Evolutionary conservation across 768 basidiomycete genomes (phyloP).

Genomic region (Suillus luteus): DNA sequence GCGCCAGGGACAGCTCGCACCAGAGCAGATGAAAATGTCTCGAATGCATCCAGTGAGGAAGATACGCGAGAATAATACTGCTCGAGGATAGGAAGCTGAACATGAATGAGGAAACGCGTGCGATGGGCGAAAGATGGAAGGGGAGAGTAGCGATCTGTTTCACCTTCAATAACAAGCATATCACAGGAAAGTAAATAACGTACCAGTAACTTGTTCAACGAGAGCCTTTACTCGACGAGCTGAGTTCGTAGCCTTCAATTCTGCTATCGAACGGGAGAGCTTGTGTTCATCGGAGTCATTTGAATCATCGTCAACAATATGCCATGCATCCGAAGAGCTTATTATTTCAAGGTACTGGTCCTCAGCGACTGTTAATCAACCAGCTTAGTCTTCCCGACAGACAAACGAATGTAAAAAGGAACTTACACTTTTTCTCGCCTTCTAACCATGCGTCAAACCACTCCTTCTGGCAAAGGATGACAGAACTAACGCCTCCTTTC

Average conservation of each 20-base stretch:
- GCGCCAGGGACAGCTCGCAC: slow-evolving; percentile 93
- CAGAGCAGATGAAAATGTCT: slow-evolving; percentile 84
- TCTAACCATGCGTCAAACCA: slow-evolving; percentile 93
- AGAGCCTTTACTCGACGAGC: slow-evolving; percentile 82
- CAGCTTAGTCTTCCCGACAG: not conserved
- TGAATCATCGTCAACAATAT: slow-evolving; percentile 67
- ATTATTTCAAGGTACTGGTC: slow-evolving; percentile 87
- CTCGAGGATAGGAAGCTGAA: slow-evolving; percentile 85
- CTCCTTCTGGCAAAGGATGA: slow-evolving; percentile 78
- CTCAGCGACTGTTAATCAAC: slow-evolving; percentile 66
- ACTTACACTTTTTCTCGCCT: slow-evolving; percentile 87
- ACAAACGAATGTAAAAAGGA: not conserved
- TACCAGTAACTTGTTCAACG: slow-evolving; percentile 91
- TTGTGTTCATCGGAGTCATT: slow-evolving; percentile 39
- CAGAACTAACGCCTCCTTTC: slow-evolving; percentile 81
- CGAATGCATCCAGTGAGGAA: slow-evolving; percentile 90
- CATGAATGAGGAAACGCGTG: slow-evolving; percentile 77
- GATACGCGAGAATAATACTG: slow-evolving; percentile 77
- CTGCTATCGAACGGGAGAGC: slow-evolving; percentile 26
- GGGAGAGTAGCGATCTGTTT: slow-evolving; percentile 86
- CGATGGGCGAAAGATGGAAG: slow-evolving; percentile 78
- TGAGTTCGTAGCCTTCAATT: slow-evolving; percentile 76
- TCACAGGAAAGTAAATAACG: slow-evolving; percentile 17
- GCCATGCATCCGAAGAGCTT: slow-evolving; percentile 82
- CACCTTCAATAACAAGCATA: not conserved